Evolutionary conservation across 2,329 filamentous ascomycete species (phyloP).

Genomic region (Diaporthe destruens): DNA sequence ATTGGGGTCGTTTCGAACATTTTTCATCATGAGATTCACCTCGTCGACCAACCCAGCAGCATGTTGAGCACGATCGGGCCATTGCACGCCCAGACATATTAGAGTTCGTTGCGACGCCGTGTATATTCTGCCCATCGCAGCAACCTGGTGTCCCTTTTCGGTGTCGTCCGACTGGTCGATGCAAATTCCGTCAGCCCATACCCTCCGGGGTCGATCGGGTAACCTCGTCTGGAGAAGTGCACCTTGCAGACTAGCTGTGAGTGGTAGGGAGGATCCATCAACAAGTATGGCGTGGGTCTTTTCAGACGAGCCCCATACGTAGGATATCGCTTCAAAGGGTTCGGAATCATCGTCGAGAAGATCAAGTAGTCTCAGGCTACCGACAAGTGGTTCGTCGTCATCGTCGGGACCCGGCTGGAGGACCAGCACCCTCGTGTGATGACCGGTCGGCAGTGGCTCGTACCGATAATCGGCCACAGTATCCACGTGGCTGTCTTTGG

Average conservation of each 20-base stretch:
- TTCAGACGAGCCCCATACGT: neutral
- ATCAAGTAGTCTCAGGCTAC: neutral
- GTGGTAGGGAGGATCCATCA: neutral
- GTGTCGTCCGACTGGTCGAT: slow-evolving; percentile 25
- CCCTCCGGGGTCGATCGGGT: neutral
- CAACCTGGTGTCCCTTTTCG: slow-evolving; percentile 25
- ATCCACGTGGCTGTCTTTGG: neutral
- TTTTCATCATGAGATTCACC: neutral
- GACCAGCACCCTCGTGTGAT: neutral
- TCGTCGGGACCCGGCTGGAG: neutral
- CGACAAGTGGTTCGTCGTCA: neutral
- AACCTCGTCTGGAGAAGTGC: slow-evolving; percentile 1
- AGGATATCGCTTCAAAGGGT: slow-evolving; percentile 31
- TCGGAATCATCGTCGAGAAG: neutral
- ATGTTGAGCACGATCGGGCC: neutral
- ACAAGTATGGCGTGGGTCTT: neutral
- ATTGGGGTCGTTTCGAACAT: neutral
- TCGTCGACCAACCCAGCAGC: neutral
- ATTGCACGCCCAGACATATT: slow-evolving; percentile 26
- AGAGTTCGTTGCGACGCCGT: neutral
- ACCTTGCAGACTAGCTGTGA: neutral
- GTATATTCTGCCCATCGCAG: slow-evolving; percentile 18
- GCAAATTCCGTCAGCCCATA: slow-evolving; percentile 14
- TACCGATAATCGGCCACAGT: no score
- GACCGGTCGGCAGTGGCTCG: neutral